Conservation (phyloP, 2,329 filamentous ascomycete species). For the Geoglossum cookeanum region DNA sequence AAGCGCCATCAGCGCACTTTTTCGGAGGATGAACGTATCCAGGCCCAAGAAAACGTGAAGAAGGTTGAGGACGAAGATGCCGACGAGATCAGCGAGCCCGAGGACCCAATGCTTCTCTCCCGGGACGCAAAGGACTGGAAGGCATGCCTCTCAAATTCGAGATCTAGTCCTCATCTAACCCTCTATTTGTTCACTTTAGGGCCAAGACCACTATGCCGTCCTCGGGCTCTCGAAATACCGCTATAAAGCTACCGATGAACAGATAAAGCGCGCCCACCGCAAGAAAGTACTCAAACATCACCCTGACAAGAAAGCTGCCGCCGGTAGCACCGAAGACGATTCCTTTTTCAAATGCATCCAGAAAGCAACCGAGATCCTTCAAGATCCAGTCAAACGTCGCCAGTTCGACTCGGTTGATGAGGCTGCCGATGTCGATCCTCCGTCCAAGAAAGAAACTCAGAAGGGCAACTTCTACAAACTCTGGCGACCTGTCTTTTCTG, state of each 20-base stretch:
- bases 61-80: conserved; percentile 84
- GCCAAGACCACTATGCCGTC: conserved; percentile 95
- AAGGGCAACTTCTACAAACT: conserved; percentile 91
- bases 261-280: conserved; percentile 97
- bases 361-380: conserved; percentile 84
- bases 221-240: conserved; percentile 86
- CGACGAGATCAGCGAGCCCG: conserved; percentile 79
- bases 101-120: conserved; percentile 81
- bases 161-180: neutral
- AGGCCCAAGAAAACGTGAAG: conserved; percentile 86
- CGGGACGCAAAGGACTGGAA: conserved; percentile 99
- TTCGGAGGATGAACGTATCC: conserved; percentile 93
- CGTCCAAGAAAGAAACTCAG: conserved; percentile 71
- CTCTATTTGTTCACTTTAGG: conserved; percentile 26
- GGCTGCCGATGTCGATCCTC: conserved; percentile 77
- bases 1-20: conserved; percentile 91
- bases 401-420: conserved; percentile 97
- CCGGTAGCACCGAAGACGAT: conserved; percentile 75
- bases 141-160: conserved; percentile 31
- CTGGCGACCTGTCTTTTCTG: conserved; percentile 77
- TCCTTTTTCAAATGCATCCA: conserved; percentile 99
- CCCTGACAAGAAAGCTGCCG: conserved; percentile 94
- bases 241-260: conserved; percentile 82
- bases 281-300: conserved; percentile 99
- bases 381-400: conserved; percentile 77